phyloP scores from a whole-genome alignment of 148 eudicot species.

The Chenopodium album region DNA sequence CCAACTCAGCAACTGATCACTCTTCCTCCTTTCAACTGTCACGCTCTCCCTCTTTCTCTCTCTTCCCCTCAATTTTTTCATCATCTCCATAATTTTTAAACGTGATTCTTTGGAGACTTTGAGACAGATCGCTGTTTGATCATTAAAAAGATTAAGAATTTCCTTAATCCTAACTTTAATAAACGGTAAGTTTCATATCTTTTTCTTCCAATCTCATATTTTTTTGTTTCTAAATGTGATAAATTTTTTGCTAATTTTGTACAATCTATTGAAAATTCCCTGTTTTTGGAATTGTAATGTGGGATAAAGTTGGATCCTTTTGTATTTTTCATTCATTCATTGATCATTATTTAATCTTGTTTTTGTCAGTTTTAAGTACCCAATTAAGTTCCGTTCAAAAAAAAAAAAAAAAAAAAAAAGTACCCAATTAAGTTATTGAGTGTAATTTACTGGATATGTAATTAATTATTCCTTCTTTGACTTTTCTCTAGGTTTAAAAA shows the following conservation, averaged over 20 bases:
- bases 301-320: background rate
- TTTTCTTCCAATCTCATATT: background rate
- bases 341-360: background rate
- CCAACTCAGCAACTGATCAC: constrained; percentile 4
- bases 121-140: constrained; percentile 14
- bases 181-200: constrained; percentile 13
- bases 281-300: background rate
- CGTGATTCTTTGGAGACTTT: background rate
- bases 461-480: constrained; percentile 17
- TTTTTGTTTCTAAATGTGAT: background rate
- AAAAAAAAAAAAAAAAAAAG: background rate
- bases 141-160: background rate
- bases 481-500: constrained; percentile 18
- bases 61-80: background rate
- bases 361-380: background rate
- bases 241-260: background rate
- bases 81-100: background rate
- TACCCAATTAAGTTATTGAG: background rate
- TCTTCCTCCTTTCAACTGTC: constrained; percentile 9
- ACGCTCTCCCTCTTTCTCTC: background rate
- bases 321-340: background rate
- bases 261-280: background rate
- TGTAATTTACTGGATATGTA: constrained; percentile 10
- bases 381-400: background rate
- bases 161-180: constrained; percentile 8